Conservation (phyloP, 306 rosid species). For the Quercus bicolor region DNA sequence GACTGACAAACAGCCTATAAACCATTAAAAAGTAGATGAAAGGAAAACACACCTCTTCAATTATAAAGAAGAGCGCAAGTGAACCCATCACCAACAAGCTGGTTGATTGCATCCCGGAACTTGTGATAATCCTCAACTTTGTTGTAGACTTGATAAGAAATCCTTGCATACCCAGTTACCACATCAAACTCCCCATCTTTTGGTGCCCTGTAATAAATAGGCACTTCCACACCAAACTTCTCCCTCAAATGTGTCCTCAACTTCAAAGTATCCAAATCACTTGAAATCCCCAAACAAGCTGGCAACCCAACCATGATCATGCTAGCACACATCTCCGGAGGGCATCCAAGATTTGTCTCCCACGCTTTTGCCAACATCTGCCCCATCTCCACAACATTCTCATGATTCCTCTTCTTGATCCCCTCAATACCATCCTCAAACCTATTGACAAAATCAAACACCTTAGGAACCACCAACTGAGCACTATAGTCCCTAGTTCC, state of each 20-base stretch:
- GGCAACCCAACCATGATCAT: conserved; percentile 96
- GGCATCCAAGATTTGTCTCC: conserved; percentile 84
- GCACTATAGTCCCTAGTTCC: conserved; percentile 97
- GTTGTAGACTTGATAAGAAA: conserved; percentile 90
- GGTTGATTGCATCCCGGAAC: conserved; percentile 69
- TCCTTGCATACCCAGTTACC: conserved; percentile 80
- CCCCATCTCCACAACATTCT: conserved; percentile 83
- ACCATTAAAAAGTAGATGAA: neutral
- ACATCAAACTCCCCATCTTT: conserved; percentile 52
- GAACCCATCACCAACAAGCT: conserved; percentile 63
- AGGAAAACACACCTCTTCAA: conserved; percentile 51
- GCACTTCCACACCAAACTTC: conserved; percentile 74
- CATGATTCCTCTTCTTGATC: conserved; percentile 86
- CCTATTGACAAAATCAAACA: conserved; percentile 63
- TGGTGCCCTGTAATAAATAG: conserved; percentile 65
- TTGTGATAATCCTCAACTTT: conserved; percentile 70
- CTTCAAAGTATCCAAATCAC: conserved; percentile 62
- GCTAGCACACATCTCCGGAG: conserved; percentile 80
- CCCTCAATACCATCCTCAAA: conserved; percentile 93
- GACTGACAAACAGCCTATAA: neutral
- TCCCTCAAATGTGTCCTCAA: conserved; percentile 74
- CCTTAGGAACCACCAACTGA: conserved; percentile 78
- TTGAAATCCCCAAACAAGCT: conserved; percentile 53
- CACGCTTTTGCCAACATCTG: conserved; percentile 71
- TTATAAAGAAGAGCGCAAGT: conserved; percentile 55